Percentiles rank a stretch among this genome's conserved stretches.
Conservation (phyloP, 2,329 filamentous ascomycete genomes). For the Clonostachys rhizophaga region DNA sequence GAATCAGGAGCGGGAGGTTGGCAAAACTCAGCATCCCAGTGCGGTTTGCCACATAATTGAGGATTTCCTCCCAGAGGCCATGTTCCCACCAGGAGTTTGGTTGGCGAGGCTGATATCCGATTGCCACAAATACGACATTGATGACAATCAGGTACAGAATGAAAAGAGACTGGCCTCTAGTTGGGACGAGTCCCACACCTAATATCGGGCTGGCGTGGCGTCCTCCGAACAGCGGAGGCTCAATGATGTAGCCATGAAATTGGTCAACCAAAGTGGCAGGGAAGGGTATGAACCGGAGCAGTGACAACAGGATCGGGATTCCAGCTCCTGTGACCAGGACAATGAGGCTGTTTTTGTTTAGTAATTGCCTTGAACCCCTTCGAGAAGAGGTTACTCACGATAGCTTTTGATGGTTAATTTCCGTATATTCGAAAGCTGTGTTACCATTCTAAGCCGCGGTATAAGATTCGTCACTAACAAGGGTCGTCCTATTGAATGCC, state of each 20-base stretch:
- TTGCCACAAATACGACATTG: constrained; percentile 22
- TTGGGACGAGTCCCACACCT: constrained; percentile 18
- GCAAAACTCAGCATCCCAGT: constrained; percentile 29
- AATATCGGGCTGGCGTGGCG: constrained; percentile 6
- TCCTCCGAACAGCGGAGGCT: constrained; percentile 7
- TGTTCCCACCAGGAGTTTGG: constrained; percentile 19
- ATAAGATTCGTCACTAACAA: constrained; percentile 4
- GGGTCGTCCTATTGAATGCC: constrained; percentile 4
- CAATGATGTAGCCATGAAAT: constrained; percentile 9
- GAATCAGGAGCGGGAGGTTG: constrained; percentile 28
- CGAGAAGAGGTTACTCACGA: constrained; percentile 1
- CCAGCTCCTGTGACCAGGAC: constrained; percentile 1
- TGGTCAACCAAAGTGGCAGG: constrained; percentile 1
- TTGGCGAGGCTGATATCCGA: constrained; percentile 13
- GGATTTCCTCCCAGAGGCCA: constrained; percentile 12
- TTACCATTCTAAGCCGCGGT: constrained; percentile 4
- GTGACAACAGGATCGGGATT: constrained; percentile 12
- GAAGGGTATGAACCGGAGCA: constrained; percentile 18
- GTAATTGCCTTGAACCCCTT: background rate
- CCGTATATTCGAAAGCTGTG: constrained; percentile 2
- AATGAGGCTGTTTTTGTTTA: background rate
- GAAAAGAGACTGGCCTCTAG: constrained; percentile 29
- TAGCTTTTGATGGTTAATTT: constrained; percentile 4
- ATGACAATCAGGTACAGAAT: constrained; percentile 23
- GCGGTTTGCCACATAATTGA: constrained; percentile 25